A percentile compares a stretch with the other conserved stretches of the same genome.
These are phyloP conservation scores for Chaetomium globosum DNA, from an alignment of 2,329 filamentous ascomycete genomes.

Conservation along the genomic window DNA sequence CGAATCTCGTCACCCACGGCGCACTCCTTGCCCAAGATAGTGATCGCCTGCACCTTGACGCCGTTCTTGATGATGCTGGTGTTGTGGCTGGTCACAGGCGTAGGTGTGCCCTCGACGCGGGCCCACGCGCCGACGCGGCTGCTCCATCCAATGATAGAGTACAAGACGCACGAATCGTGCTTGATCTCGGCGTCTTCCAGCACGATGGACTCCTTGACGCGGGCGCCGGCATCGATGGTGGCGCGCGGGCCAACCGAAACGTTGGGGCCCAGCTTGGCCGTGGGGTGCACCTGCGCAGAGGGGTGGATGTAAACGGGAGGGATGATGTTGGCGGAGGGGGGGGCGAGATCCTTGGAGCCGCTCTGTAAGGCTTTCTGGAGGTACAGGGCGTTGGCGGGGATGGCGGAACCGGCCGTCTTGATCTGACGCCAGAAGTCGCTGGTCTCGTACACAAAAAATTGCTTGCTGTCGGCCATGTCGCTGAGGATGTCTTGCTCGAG, in stretches of 20 bases:
- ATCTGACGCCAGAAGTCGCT: conserved; percentile 99
- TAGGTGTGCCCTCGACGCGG: conserved; percentile 92
- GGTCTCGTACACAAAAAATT: conserved; percentile 97
- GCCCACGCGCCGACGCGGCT: conserved; percentile 98
- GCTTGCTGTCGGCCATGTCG: conserved; percentile 93
- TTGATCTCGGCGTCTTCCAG: conserved; percentile 94
- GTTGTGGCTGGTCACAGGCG: conserved; percentile 80
- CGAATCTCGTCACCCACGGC: conserved; percentile 89
- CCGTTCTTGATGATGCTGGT: conserved; percentile 97
- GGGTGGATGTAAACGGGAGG: conserved; percentile 95
- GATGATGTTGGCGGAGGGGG: conserved; percentile 83
- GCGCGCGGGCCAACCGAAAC: conserved; percentile 94
- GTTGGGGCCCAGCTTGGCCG: conserved; percentile 94
- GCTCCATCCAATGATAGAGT: conserved; percentile 96
- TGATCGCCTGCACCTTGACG: conserved; percentile 97
- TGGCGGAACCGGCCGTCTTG: conserved; percentile 96
- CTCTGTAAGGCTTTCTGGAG: conserved; percentile 90
- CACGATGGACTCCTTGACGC: conserved; percentile 94
- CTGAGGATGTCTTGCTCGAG: conserved; percentile 96
- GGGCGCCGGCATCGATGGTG: conserved; percentile 79
- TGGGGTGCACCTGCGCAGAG: conserved; percentile 84
- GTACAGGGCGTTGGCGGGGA: conserved; percentile 95
- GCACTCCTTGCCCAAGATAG: conserved; percentile 96
- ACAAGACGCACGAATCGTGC: conserved; percentile 93
- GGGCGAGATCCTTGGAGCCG: conserved; percentile 77